Evolutionary conservation across 768 basidiomycete species (phyloP).

Genomic region (Lentinula sp.): DNA sequence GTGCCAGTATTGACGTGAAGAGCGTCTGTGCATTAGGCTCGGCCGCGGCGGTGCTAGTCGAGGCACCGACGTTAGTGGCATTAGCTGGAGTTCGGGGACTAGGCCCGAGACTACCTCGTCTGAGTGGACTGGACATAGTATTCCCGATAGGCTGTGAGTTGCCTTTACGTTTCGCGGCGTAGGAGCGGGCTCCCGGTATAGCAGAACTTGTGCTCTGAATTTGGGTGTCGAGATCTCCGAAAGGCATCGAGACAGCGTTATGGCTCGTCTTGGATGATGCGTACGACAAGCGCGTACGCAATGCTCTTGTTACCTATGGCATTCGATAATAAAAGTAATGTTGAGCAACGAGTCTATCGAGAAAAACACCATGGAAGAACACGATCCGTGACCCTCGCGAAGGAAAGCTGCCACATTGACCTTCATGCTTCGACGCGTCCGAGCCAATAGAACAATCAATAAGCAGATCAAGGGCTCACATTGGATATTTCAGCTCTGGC

Average conservation of each 20-base stretch:
- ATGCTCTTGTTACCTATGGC: constrained; percentile 69
- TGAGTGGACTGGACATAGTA: constrained; percentile 22
- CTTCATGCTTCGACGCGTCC: constrained; percentile 41
- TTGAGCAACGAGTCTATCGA: constrained; percentile 24
- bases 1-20: constrained; percentile 70
- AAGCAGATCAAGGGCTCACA: constrained; percentile 42
- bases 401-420: background rate
- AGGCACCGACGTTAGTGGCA: constrained; percentile 13
- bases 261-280: constrained; percentile 81
- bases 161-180: constrained; percentile 16
- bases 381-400: background rate
- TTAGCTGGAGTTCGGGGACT: constrained; percentile 34
- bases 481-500: constrained; percentile 76
- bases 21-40: constrained; percentile 50
- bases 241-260: constrained; percentile 62
- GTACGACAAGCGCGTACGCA: constrained; percentile 76
- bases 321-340: constrained; percentile 24
- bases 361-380: background rate
- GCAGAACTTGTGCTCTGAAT: constrained; percentile 23
- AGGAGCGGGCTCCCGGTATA: constrained; percentile 14
- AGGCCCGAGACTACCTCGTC: constrained; percentile 33
- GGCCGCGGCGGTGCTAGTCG: constrained; percentile 16
- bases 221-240: constrained; percentile 65
- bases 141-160: constrained; percentile 34
- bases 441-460: constrained; percentile 11